Conservation (phyloP, 768 basidiomycete species). For the Lactarius sanguifluus region DNA sequence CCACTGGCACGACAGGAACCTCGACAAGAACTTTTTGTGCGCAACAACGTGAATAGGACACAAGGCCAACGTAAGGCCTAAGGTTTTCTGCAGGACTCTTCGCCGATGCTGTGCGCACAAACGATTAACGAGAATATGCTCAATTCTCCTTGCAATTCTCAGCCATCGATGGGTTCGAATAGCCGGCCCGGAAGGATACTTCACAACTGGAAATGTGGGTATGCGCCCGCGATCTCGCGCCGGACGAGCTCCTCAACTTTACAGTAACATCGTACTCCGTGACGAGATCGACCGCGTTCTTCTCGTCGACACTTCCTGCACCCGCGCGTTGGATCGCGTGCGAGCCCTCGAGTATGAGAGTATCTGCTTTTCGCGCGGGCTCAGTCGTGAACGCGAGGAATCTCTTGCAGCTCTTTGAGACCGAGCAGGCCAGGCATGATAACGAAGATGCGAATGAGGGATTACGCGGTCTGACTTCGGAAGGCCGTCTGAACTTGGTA, state of each 20-base stretch:
- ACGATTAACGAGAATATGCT: constrained; percentile 7
- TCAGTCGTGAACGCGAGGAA: too few relatives aligned
- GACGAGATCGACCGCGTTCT: constrained; percentile 91
- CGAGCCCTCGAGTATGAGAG: constrained; percentile 73
- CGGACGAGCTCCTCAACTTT: constrained; percentile 86
- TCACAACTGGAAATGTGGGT: constrained; percentile 81
- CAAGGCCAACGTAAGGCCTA: too few relatives aligned
- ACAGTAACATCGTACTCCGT: constrained; percentile 94
- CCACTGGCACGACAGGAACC: too few relatives aligned
- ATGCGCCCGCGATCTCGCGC: constrained; percentile 58
- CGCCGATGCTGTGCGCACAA: constrained; percentile 68
- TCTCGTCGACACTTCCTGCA: constrained; percentile 64
- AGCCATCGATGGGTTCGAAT: background rate
- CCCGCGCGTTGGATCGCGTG: constrained; percentile 61
- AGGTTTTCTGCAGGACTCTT: constrained; percentile 61
- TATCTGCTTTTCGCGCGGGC: constrained; percentile 76
- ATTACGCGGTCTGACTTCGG: background rate
- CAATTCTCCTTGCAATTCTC: too few relatives aligned
- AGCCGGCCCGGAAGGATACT: background rate
- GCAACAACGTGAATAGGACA: too few relatives aligned
- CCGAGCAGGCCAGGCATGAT: constrained; percentile 32
- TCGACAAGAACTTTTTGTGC: too few relatives aligned
- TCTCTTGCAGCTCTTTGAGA: constrained; percentile 50
- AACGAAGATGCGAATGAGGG: background rate
- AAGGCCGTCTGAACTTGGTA: too few relatives aligned